Evolutionary conservation across 2,329 filamentous ascomycete genomes (phyloP).

Genomic region (Microdochium paspali): DNA sequence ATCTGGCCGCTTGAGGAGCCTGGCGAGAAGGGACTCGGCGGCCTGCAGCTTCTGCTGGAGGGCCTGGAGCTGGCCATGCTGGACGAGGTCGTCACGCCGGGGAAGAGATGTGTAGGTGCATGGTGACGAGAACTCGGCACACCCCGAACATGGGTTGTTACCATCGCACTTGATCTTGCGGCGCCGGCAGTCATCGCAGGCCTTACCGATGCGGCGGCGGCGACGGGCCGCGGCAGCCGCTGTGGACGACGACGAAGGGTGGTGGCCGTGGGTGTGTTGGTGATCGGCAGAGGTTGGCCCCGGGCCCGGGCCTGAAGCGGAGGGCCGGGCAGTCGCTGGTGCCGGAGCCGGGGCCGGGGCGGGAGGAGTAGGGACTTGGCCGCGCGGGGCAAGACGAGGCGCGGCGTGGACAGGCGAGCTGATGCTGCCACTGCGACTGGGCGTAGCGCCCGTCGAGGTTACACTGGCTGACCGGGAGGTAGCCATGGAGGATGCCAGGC

Average conservation of each 20-base stretch:
- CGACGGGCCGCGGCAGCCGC: neutral
- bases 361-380: too few species aligned
- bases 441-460: too few species aligned
- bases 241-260: neutral
- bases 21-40: conserved; percentile 3
- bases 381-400: too few species aligned
- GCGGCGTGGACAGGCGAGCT: too few species aligned
- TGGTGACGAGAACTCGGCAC: conserved; percentile 3
- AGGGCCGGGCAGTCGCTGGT: too few species aligned
- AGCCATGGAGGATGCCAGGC: too few species aligned
- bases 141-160: conserved; percentile 4
- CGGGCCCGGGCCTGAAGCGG: too few species aligned
- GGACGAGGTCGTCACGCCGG: neutral
- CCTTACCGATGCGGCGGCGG: conserved; percentile 2
- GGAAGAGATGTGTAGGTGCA: neutral
- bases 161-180: conserved; percentile 7
- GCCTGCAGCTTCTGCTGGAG: conserved; percentile 2
- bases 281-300: too few species aligned
- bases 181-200: conserved; percentile 5
- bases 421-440: too few species aligned
- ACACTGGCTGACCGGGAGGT: too few species aligned
- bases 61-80: neutral
- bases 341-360: too few species aligned
- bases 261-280: too few species aligned
- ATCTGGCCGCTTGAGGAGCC: conserved; percentile 1